phyloP scores from a whole-genome alignment of 352 stramenopile species.

The Phytophthora sp. region DNA sequence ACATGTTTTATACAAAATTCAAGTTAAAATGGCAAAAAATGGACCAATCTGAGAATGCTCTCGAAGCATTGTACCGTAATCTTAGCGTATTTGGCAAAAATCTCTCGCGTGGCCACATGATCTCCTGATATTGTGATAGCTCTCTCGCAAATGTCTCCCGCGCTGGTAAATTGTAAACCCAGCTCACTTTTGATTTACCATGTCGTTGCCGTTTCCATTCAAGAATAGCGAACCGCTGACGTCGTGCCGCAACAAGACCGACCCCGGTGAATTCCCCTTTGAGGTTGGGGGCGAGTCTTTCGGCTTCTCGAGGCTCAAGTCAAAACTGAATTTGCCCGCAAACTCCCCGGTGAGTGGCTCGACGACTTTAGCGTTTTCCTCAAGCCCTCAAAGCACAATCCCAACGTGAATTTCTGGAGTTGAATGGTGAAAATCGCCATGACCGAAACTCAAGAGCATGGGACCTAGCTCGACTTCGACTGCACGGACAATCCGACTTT shows the following conservation, averaged over 20 bases:
- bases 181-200: neutral
- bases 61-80: neutral
- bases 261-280: neutral
- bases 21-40: neutral
- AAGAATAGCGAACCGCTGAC: constrained; percentile 4
- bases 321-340: neutral
- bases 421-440: neutral
- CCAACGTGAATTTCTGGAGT: constrained; percentile 12
- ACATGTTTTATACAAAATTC: constrained; percentile 13
- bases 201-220: neutral
- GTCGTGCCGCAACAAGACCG: constrained; percentile 2
- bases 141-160: neutral
- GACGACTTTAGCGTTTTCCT: neutral
- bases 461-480: constrained; percentile 1
- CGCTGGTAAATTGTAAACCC: neutral
- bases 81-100: neutral
- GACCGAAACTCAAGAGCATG: neutral
- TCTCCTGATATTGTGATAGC: neutral
- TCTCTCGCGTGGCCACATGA: neutral
- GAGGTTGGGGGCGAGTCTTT: neutral
- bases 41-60: neutral
- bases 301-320: neutral
- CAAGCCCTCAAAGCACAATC: constrained; percentile 2
- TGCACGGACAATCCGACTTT: constrained; percentile 15
- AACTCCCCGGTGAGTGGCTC: neutral